These are phyloP conservation scores for Davidsoniella eucalypti DNA, from an alignment of 2,329 filamentous ascomycete species.

Conservation along the genomic window DNA sequence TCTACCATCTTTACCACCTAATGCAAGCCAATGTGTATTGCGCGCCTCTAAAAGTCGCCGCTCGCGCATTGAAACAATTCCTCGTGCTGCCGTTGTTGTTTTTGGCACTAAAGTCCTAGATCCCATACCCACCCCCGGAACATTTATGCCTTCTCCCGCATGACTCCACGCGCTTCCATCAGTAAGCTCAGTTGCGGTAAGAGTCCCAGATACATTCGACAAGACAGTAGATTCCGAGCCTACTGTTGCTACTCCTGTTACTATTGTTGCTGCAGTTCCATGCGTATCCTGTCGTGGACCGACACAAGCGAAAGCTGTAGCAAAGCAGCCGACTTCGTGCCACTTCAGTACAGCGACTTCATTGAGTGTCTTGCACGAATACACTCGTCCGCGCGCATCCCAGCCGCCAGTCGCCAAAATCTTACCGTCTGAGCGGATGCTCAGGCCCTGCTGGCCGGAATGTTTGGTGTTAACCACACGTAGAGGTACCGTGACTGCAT, in stretches of 20 bases:
- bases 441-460: slow-evolving; percentile 71
- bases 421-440: slow-evolving; percentile 60
- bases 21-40: slow-evolving; percentile 73
- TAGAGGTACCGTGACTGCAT: slow-evolving; percentile 23
- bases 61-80: slow-evolving; percentile 34
- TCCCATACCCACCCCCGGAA: not conserved
- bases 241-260: not conserved
- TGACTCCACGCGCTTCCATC: not conserved
- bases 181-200: not conserved
- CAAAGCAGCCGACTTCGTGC: slow-evolving; percentile 80
- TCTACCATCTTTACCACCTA: slow-evolving; percentile 86
- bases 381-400: slow-evolving; percentile 71
- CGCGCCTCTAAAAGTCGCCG: slow-evolving; percentile 47
- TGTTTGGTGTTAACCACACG: slow-evolving; percentile 65
- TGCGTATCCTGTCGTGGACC: not conserved
- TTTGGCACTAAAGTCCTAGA: too few relatives aligned
- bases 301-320: slow-evolving; percentile 51
- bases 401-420: slow-evolving; percentile 86
- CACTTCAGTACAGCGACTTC: slow-evolving; percentile 88
- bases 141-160: not conserved
- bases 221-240: not conserved
- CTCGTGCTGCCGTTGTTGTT: slow-evolving; percentile 5
- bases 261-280: not conserved
- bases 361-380: slow-evolving; percentile 62
- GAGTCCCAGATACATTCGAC: too few relatives aligned